Evolutionary conservation across 306 rosid genomes (phyloP).

Genomic region (Urtica urens): DNA sequence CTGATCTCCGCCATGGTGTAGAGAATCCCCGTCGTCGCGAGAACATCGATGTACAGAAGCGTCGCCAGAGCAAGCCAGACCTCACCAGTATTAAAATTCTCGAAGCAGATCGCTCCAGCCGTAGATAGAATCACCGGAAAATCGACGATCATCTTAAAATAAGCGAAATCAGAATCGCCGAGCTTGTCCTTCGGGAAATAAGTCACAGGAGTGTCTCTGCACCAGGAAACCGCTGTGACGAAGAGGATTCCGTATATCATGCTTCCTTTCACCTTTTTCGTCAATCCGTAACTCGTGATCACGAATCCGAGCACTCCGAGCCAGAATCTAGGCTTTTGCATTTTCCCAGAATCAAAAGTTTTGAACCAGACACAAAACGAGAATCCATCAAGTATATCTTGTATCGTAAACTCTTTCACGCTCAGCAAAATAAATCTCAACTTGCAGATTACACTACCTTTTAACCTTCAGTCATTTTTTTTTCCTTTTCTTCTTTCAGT

Average conservation of each 20-base stretch:
- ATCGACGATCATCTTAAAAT: conserved; percentile 65
- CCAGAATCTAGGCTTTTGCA: conserved; percentile 70
- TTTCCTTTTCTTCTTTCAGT: too few species aligned
- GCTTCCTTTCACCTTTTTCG: conserved; percentile 64
- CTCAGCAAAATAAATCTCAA: too few species aligned
- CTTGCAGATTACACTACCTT: too few species aligned
- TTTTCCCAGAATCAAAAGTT: too few species aligned
- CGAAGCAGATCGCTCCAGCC: conserved; percentile 54
- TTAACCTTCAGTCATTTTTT: too few species aligned
- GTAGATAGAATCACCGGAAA: conserved; percentile 64
- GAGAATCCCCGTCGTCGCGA: conserved; percentile 68
- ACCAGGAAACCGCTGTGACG: conserved; percentile 67
- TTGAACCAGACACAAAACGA: too few species aligned
- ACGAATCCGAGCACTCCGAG: conserved; percentile 55
- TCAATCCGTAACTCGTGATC: conserved; percentile 53
- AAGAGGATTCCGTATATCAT: conserved; percentile 83
- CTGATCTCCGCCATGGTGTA: conserved; percentile 82
- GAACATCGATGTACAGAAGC: conserved; percentile 70
- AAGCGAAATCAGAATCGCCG: conserved; percentile 46
- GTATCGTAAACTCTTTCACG: too few species aligned
- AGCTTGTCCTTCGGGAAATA: conserved; percentile 49
- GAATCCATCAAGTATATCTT: too few species aligned
- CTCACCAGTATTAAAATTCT: conserved; percentile 37
- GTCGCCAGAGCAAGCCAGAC: conserved; percentile 77
- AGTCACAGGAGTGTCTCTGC: conserved; percentile 64